Evolutionary conservation across 1,284 basidiomycete genomes (phyloP).

Genomic region (Cutaneotrichosporon sp.): DNA sequence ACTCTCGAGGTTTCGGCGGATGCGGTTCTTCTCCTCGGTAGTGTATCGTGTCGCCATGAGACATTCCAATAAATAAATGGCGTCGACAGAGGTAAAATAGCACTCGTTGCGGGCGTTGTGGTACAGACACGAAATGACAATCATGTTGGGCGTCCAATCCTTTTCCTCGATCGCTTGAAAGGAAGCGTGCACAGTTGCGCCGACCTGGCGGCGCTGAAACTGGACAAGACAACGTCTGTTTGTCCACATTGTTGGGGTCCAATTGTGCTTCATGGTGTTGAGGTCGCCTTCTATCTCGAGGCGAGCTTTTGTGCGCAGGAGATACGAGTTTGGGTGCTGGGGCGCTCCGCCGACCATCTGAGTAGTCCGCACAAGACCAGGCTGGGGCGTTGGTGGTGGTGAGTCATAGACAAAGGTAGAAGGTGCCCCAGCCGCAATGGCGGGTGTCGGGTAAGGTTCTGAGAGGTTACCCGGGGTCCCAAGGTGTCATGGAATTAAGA

Average conservation of each 20-base stretch:
- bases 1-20: constrained; percentile 87
- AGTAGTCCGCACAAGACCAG: constrained; percentile 41
- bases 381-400: constrained; percentile 24
- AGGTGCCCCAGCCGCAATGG: constrained; percentile 5
- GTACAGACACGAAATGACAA: constrained; percentile 77
- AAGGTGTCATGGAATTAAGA: not conserved
- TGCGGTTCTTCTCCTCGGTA: constrained; percentile 94
- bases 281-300: constrained; percentile 52
- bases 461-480: not conserved
- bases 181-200: constrained; percentile 51
- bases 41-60: constrained; percentile 77
- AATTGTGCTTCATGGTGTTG: constrained; percentile 49
- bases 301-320: constrained; percentile 31
- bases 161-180: constrained; percentile 51
- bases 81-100: constrained; percentile 90
- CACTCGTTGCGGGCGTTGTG: constrained; percentile 70
- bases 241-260: constrained; percentile 52
- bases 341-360: constrained; percentile 30
- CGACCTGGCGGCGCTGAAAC: constrained; percentile 54
- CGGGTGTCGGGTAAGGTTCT: constrained; percentile 4
- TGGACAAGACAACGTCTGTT: constrained; percentile 53
- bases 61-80: constrained; percentile 85
- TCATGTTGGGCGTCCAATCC: constrained; percentile 50
- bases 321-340: constrained; percentile 22
- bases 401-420: constrained; percentile 18